Evolutionary conservation across 352 stramenopile species (phyloP).

Genomic region (Phytophthora palmivora): DNA sequence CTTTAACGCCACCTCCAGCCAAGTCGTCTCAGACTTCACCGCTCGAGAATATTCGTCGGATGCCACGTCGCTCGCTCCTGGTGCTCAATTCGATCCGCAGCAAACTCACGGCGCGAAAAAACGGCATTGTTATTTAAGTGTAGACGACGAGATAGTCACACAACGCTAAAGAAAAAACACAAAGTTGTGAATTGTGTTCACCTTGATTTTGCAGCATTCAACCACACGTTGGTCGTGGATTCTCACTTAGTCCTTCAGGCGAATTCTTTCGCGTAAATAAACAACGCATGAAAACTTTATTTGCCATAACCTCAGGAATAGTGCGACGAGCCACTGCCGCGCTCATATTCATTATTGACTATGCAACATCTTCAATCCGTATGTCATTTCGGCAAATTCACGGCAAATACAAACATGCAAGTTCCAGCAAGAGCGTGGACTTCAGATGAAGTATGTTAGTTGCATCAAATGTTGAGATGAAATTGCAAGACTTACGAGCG

Average conservation of each 20-base stretch:
- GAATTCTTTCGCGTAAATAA: too few species aligned
- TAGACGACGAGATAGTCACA: slow-evolving; percentile 7
- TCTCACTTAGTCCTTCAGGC: too few species aligned
- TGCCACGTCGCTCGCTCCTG: slow-evolving; percentile 29
- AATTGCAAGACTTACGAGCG: neutral
- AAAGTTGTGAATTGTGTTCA: neutral
- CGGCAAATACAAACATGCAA: too few species aligned
- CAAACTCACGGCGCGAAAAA: slow-evolving; percentile 23
- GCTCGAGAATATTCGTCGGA: slow-evolving; percentile 25
- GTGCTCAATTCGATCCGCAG: slow-evolving; percentile 30
- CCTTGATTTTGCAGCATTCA: too few species aligned
- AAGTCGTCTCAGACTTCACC: slow-evolving; percentile 1
- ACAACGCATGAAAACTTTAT: too few species aligned
- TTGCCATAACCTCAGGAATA: too few species aligned
- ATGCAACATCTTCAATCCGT: too few species aligned
- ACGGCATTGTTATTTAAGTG: slow-evolving; percentile 37
- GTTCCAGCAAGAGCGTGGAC: too few species aligned
- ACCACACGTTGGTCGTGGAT: too few species aligned
- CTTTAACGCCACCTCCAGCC: neutral
- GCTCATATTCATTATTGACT: too few species aligned
- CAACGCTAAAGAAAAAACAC: slow-evolving; percentile 11
- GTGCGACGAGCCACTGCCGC: too few species aligned
- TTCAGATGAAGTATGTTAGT: slow-evolving; percentile 16
- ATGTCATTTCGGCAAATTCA: too few species aligned
- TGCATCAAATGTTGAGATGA: neutral